phyloP scores from a whole-genome alignment of 805 yeast species.

The Tetrapisispora nanseiensis region DNA sequence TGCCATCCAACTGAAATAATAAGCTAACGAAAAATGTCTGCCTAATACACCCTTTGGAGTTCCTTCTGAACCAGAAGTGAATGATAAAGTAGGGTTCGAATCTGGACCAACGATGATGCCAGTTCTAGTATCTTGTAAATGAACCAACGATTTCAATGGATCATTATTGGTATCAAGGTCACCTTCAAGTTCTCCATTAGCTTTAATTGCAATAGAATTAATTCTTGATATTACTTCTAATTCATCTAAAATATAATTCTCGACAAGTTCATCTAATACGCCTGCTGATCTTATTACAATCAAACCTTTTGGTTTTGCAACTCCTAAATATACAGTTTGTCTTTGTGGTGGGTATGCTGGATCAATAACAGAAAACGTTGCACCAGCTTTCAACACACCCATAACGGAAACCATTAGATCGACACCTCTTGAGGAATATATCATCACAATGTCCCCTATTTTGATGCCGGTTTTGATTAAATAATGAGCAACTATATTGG shows the following conservation, averaged over 20 bases:
- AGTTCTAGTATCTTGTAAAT: conserved; percentile 48
- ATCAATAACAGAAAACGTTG: conserved; percentile 95
- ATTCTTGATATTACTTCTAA: conserved; percentile 63
- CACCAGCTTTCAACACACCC: conserved; percentile 98
- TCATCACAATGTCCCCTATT: conserved; percentile 93
- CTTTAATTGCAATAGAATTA: conserved; percentile 67
- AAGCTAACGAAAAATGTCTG: conserved; percentile 92
- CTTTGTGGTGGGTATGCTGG: conserved; percentile 99
- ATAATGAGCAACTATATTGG: conserved; percentile 87
- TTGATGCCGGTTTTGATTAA: conserved; percentile 70
- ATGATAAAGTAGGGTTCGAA: conserved; percentile 90
- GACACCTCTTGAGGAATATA: conserved; percentile 95
- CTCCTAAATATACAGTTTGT: conserved; percentile 85
- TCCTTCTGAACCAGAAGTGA: conserved; percentile 97
- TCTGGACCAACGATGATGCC: conserved; percentile 96
- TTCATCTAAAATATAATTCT: conserved; percentile 63
- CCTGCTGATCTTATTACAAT: conserved; percentile 91
- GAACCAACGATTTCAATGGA: conserved; percentile 38
- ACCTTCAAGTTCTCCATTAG: conserved; percentile 68
- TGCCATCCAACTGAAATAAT: conserved; percentile 99
- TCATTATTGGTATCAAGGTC: conserved; percentile 31
- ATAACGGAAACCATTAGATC: conserved; percentile 93
- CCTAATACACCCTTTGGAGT: conserved; percentile 98
- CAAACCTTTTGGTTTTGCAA: conserved; percentile 87
- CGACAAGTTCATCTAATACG: conserved; percentile 62